Evolutionary conservation across 2,329 filamentous ascomycete species (phyloP).

Genomic region (Pestalotiopsis sp.): DNA sequence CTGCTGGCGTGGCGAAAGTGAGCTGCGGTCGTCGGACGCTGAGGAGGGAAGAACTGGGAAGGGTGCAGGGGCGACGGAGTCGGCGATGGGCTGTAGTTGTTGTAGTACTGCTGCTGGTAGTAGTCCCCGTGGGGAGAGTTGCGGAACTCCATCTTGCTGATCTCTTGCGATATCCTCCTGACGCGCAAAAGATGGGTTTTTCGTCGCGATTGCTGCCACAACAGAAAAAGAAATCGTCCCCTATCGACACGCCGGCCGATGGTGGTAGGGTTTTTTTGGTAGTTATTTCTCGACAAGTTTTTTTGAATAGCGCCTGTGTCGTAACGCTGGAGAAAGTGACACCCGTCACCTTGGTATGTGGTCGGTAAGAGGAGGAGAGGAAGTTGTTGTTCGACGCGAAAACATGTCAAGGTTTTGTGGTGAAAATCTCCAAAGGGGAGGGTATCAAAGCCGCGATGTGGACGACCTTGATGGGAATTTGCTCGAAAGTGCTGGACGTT

Average conservation of each 20-base stretch:
- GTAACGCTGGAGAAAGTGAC: slow-evolving; percentile 48
- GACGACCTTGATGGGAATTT: slow-evolving; percentile 36
- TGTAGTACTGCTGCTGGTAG: slow-evolving; percentile 46
- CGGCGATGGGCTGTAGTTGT: slow-evolving; percentile 55
- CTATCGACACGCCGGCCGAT: slow-evolving; percentile 14
- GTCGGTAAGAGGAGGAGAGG: slow-evolving; percentile 60
- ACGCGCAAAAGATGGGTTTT: slow-evolving; percentile 25
- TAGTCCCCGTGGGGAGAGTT: slow-evolving; percentile 47
- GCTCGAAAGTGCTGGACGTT: slow-evolving; percentile 41
- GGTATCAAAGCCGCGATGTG: slow-evolving; percentile 39
- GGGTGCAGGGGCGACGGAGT: slow-evolving; percentile 59
- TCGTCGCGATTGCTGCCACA: slow-evolving; percentile 16
- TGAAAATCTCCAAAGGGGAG: slow-evolving; percentile 39
- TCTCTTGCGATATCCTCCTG: slow-evolving; percentile 35
- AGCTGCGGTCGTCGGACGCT: slow-evolving; percentile 57
- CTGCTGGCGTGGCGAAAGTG: slow-evolving; percentile 49
- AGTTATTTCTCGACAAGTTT: slow-evolving; percentile 20
- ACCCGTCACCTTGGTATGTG: slow-evolving; percentile 65
- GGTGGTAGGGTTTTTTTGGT: slow-evolving; percentile 16
- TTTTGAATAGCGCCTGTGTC: slow-evolving; percentile 45
- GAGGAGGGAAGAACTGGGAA: slow-evolving; percentile 47
- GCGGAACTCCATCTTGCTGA: slow-evolving; percentile 41
- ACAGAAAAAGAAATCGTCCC: slow-evolving; percentile 14
- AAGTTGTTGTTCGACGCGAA: slow-evolving; percentile 55
- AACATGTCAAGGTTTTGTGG: slow-evolving; percentile 55